Base-by-base conservation (phyloP, 2,329 filamentous ascomycete genomes). In the Neopestalotiopsis clavispora region DNA sequence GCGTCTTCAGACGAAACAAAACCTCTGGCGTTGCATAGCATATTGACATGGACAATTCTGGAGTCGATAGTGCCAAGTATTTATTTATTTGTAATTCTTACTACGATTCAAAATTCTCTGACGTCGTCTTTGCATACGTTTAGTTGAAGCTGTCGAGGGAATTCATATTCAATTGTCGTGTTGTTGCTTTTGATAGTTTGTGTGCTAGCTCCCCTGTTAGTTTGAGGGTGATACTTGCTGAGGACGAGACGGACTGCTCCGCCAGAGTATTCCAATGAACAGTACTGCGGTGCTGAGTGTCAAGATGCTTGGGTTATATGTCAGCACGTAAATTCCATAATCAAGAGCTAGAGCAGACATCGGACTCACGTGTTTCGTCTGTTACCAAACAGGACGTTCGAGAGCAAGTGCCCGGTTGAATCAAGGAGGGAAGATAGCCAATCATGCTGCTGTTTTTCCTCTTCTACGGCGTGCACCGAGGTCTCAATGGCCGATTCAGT, bases 381-480 rank as follows among this genome's bases (percentile, higher is more conserved):
- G 62, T 74, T 70, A 52, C 75, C 71, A 52, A 74, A 80, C 45
- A 82, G 80, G 42, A 81, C 69, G 68, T 72, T 77, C 30, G 71
- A 73, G 40, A 81, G 72, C 58, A 83, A 70, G 13, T 79, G 77
- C 3, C 81, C 80, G 14, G 83, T 75, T 77, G 79, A 81, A 64
- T 82, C 80, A 62, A 82, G 72, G 66, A 82, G 79, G 10, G 75
- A 72, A 38, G 71, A 71, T 23, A 83, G 71, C 82, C 81, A 81
- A 60, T 72, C 70, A 14, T 70, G 70, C 32, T 70, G 67, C 64
- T 75, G 73, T 62, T 65, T 70, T 7, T 67, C 71, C 13, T 74
- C 68, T 10, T 66, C 42, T 7, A 74, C 67, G 12, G 71, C 71
- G 66, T 74, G 71, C 28, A 71, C 69, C 7, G 75, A 75, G 34